Base-by-base conservation (phyloP, 2,329 filamentous ascomycete genomes). In the Fusarium sp. region DNA sequence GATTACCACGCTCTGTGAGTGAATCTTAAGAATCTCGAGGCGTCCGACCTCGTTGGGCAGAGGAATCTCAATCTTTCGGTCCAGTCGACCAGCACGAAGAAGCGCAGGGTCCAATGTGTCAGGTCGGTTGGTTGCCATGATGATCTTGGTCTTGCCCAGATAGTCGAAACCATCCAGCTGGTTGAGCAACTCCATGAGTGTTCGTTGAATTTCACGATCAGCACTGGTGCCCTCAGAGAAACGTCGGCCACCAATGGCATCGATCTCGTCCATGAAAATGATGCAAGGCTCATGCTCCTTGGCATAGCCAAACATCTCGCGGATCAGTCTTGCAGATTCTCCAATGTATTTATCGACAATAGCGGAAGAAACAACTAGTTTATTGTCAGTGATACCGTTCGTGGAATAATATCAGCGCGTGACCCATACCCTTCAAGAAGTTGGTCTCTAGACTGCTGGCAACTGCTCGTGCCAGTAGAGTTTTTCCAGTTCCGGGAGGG, bases 201-300 rank as follows among this genome's bases (percentile, higher is more conserved):
- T 99, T 81, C 96, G 92, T 85, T 99, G 96, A 78, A 99, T 99
- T 84, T 99, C 96, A 80, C 97, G 92, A 86, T 99, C 96, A 57
- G 96, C 96, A 69, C 95, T 98, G 58, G 96, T 99, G 77, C 97
- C 96, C 83, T 99, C 96, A 2, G 94, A 98, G 85, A 99, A 99
- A 79, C 96, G 90, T 79, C 97, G 91, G 73, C 97, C 97, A 82
- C 96, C 96, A 80, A 99, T 99, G 80, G 96, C 96, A 81, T 99
- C 96, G 81, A 99, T 99, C 85, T 99, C 96, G 88, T 99, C 97
- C 96, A 99, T 99, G 90, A 99, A 99, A 85, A 99, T 99, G 84
- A 99, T 99, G 84, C 96, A 99, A 44, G 96, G 96, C 84, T 99
- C 96, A 83, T 99, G 96, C 83, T 99, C 97, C 85, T 98, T 98